Evolutionary conservation across 2,329 filamentous ascomycete genomes (phyloP), one percentile per base, ranked within the genome.

Genomic region (Huntiella savannae): DNA sequence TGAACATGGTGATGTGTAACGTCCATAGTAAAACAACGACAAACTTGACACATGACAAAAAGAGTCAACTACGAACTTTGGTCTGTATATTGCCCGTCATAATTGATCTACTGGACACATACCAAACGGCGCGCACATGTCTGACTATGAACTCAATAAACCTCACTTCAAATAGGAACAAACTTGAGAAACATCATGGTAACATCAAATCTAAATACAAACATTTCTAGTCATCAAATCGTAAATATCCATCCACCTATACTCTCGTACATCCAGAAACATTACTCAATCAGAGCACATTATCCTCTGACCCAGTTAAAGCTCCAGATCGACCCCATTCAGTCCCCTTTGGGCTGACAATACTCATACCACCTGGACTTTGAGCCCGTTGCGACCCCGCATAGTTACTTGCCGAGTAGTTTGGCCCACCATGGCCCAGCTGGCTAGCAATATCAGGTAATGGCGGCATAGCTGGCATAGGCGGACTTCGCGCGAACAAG

Each of bases 291-390:
- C 40, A 43, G 15, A 43, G 40, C 32, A 43, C 40, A 43, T 43
- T 43, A 43, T 43, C 40, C 40, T 43, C 40, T 10, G 34, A 17
- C 40, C 40, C 40, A 13, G 40, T 43, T 16, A 43, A 33, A 13
- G 40, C 40, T 17, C 40, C 40, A 16, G 40, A 43, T 19, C 28
- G 28, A n/a, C 13, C 7, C 40, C 40, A 34, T 17, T 43, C 40
- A 16, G 32, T 15, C 28, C 40, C 40, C 40, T 43, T 43, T 12
- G 40, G 34, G 15, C 15, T 36, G 12, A n/a, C 11, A 12, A 36
- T 36, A 16, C 15, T 36, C 15, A n/a, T 15, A 5, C 34, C 34
- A n/a, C 34, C 34, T n/a, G 34, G 40, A 43, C 40, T 43, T 19
- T 34, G 40, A 7, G 22, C 28, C 11, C 8, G 15, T 17, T 43